These are phyloP conservation scores for Balamuthia mandrillaris DNA, from an alignment of 208 protist species.

Conservation along the genomic window DNA sequence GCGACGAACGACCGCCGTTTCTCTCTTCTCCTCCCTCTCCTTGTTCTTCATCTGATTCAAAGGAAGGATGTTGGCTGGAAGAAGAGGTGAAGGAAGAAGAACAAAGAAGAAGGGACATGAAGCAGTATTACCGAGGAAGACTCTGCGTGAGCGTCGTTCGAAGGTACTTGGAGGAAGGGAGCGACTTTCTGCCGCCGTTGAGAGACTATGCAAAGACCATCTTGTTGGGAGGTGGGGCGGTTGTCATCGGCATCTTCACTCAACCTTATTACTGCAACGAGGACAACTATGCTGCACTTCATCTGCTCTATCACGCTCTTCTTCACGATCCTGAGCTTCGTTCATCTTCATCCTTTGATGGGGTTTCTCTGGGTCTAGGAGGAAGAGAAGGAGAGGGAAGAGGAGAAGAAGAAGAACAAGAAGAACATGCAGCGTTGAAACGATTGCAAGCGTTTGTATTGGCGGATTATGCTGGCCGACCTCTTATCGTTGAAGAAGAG, in stretches of 20 bases:
- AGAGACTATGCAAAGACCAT: too few species aligned
- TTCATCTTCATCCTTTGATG: too few species aligned
- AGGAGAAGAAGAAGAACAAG: too few species aligned
- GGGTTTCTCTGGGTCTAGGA: too few species aligned
- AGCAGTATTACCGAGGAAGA: too few species aligned
- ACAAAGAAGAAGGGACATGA: too few species aligned
- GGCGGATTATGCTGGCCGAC: background rate
- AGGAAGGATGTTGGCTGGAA: too few species aligned
- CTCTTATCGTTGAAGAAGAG: too few species aligned
- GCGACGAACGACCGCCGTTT: background rate
- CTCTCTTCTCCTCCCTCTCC: background rate
- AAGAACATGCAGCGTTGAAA: background rate
- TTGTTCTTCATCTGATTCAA: too few species aligned
- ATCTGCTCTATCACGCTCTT: background rate
- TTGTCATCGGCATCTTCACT: background rate
- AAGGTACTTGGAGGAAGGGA: background rate
- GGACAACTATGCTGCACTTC: background rate
- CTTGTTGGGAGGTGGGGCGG: background rate
- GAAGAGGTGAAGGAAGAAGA: too few species aligned
- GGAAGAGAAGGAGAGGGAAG: too few species aligned
- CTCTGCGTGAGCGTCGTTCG: background rate
- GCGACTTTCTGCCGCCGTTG: too few species aligned
- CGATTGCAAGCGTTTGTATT: background rate
- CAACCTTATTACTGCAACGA: background rate
- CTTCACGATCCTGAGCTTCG: background rate